Base-by-base conservation (phyloP, 1,284 basidiomycete genomes). In the Boletus albobrunnescens region DNA sequence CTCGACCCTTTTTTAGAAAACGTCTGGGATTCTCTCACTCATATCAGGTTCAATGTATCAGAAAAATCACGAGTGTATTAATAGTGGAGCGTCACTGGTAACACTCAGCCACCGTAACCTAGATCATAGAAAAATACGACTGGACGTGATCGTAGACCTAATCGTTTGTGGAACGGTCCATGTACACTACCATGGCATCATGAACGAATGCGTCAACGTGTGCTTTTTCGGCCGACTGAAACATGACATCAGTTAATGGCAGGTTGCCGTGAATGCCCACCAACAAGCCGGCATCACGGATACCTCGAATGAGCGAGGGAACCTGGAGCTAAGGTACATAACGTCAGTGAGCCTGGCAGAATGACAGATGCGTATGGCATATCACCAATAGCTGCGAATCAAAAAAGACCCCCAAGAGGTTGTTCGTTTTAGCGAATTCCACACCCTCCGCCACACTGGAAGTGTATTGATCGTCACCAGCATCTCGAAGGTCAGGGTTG, bases 401-500 rank as follows among this genome's bases (percentile, higher is more conserved):
- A 41, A 96, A 79, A 64, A 96, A 85, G 42, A 99, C 77, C 48
- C 96, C 96, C 50, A 99, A 72, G 31, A 99, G 72, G 67, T 99
- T 99, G 69, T 97, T 98, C 49, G 78, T 75, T 65, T 89, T 93
- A 19, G 94, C 91, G 65, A 98, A 97, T 58, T 95, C 91, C 47
- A 98, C 93, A 14, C 94, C 94, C 53, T 92, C 87, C 51, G 86
- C 80, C 31, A 98, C 84, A 61, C 90, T 94, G 65, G 76, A 71
- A 68, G 86, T 63, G 50, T 80, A 72, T 24, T 55, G 61, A 36
- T 59, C 54, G 43, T 59, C 61, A 54, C 72, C 71, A 57, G 82
- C 76, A 50, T 71, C 66, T 38, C 71, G 71, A 58, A 76, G 75
- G 48, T 73, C 74, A 49, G 71, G 67, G 54, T 68, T 70, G 44